These are phyloP conservation scores for Heterococcus sp. DNA, from an alignment of 108 stramenopile genomes.

Conservation along the genomic window DNA sequence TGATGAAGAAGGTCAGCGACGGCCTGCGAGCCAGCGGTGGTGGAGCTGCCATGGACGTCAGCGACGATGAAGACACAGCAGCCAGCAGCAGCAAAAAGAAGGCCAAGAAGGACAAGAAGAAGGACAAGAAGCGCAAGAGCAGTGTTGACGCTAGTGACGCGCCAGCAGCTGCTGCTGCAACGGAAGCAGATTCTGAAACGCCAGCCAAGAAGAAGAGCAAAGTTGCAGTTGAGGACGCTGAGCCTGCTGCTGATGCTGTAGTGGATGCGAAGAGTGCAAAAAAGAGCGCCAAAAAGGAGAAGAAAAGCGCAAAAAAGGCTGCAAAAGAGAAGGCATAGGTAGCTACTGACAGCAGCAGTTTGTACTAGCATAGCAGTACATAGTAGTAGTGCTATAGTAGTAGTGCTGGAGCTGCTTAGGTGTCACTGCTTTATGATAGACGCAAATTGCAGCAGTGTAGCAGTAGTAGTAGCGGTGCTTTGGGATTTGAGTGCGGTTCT, in stretches of 20 bases:
- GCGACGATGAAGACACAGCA: slow-evolving; percentile 1
- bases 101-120: no score
- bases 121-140: neutral
- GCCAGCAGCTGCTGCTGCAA: neutral
- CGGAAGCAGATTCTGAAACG: slow-evolving; percentile 30
- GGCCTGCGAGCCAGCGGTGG: slow-evolving; percentile 65
- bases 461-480: no score
- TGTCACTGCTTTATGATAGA: no score
- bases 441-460: no score
- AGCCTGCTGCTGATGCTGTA: slow-evolving; percentile 1
- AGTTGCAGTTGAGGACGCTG: neutral
- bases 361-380: no score
- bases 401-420: no score
- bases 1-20: slow-evolving; percentile 87
- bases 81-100: slow-evolving; percentile 16
- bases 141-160: no score
- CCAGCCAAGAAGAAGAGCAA: slow-evolving; percentile 1
- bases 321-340: no score
- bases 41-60: slow-evolving; percentile 4
- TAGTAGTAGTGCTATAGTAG: no score
- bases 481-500: no score
- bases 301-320: neutral
- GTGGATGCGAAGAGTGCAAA: slow-evolving; percentile 10
- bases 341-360: no score
- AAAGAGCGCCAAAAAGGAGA: slow-evolving; percentile 50